Evolutionary conservation across 371 early-diverging fungal species (phyloP).

Genomic region (Circinella umbellata): DNA sequence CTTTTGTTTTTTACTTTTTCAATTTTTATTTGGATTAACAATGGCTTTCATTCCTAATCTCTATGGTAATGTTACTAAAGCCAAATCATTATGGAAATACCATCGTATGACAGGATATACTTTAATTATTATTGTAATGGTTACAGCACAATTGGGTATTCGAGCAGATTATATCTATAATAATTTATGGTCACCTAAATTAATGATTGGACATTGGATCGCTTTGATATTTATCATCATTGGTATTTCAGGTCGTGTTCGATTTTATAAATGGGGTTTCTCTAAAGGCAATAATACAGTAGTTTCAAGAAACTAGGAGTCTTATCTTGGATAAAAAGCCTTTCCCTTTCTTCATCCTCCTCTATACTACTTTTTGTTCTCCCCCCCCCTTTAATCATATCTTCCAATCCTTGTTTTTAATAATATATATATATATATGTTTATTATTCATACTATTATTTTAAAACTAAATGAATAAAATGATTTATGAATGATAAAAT

Average conservation of each 20-base stretch:
- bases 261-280: constrained; percentile 25
- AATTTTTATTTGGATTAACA: constrained; percentile 26
- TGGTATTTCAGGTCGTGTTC: constrained; percentile 32
- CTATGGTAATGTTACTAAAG: constrained; percentile 27
- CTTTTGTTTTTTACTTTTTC: constrained; percentile 24
- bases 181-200: constrained; percentile 29
- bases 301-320: not conserved
- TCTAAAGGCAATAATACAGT: not conserved
- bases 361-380: not conserved
- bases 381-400: no score
- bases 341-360: not conserved
- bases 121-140: constrained; percentile 26
- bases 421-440: no score
- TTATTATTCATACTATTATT: no score
- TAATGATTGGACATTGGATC: constrained; percentile 45
- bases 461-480: no score
- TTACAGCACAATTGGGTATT: constrained; percentile 46
- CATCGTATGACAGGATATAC: constrained; percentile 45
- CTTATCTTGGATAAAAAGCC: not conserved
- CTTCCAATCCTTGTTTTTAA: no score
- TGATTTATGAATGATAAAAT: no score
- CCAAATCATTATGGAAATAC: constrained; percentile 38
- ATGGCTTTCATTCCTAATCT: constrained; percentile 28
- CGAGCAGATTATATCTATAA: constrained; percentile 45
- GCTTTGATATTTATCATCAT: constrained; percentile 29